Evolutionary conservation across 192 early-diverging fungal genomes (phyloP), one percentile per base, ranked within the genome.

Genomic region (Umbelopsis vinacea): DNA sequence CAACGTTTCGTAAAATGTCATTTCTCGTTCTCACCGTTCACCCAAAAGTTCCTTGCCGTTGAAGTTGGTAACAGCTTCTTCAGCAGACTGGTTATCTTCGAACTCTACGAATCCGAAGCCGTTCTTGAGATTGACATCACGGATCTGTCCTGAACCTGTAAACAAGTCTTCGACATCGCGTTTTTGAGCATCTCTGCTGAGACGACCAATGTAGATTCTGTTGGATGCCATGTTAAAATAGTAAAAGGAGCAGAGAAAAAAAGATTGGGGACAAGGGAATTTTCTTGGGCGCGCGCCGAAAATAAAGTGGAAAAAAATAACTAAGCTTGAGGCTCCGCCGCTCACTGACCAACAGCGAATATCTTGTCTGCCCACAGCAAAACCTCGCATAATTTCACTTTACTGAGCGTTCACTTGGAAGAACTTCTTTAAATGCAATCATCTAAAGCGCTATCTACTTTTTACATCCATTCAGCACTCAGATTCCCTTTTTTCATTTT

Each of bases 91-190:
- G 24, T 79, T 79, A 79, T 96, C 91, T 55, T 87, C 88, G 77
- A 95, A 97, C 84, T 98, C 97, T 52, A 98, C 93, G 85, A 98
- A 98, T 46, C 93, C 95, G 82, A 95, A 98, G 40, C 96, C 95
- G 26, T 88, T 86, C 74, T 92, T 86, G 76, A 94, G 76, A 73
- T 90, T 92, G 52, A 96, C 88, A 76, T 96, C 94, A 74, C 87
- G 84, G 71, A 96, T 89, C 38, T 89, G 83, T 17, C 96, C 96
- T 68, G 92, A 94, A 60, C 86, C 87, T 72, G 87, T 87, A 79
- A 92, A 92, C 60, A 94, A 88, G 70, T 84, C 82, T 83, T 96
- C 92, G 40, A 97, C 70, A 78, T 97, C 96, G 46, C 93, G 86
- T 76, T 93, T 90, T 54, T 85, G 89, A 33, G 90, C 90, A 77